Evolutionary conservation across 2,329 filamentous ascomycete genomes (phyloP).

Genomic region (Salinomyces thailandicus): DNA sequence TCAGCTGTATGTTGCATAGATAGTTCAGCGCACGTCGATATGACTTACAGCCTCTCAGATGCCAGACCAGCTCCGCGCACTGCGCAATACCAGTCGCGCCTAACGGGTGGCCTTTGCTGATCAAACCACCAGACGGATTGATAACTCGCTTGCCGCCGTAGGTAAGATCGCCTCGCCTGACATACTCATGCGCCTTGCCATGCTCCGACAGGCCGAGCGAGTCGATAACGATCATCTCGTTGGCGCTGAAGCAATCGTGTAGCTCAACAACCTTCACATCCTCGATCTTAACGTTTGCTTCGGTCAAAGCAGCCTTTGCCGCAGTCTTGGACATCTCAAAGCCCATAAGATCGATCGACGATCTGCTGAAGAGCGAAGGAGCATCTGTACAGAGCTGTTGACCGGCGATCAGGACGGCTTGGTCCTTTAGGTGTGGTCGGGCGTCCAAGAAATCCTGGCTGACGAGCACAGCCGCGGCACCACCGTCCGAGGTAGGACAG

Average conservation of each 20-base stretch:
- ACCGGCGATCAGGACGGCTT: conserved; percentile 82
- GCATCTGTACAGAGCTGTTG: conserved; percentile 81
- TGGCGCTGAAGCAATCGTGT: conserved; percentile 93
- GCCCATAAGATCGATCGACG: conserved; percentile 79
- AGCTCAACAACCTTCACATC: conserved; percentile 82
- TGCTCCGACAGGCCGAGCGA: conserved; percentile 65
- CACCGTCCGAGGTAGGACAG: conserved; percentile 91
- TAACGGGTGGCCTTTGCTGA: conserved; percentile 90
- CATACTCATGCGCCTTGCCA: conserved; percentile 86
- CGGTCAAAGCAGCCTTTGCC: conserved; percentile 55
- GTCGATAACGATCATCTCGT: conserved; percentile 86
- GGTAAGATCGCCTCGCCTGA: conserved; percentile 78
- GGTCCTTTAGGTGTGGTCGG: conserved; percentile 66
- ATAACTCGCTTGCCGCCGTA: conserved; percentile 73
- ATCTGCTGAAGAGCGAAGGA: conserved; percentile 65
- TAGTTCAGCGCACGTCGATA: background rate
- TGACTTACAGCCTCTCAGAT: conserved; percentile 55
- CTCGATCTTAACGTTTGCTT: conserved; percentile 55
- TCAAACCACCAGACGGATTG: conserved; percentile 89
- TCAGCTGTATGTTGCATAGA: background rate
- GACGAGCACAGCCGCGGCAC: conserved; percentile 77
- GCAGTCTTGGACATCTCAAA: conserved; percentile 74
- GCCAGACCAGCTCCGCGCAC: conserved; percentile 91
- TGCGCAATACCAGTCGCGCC: conserved; percentile 92
- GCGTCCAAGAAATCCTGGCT: conserved; percentile 81